phyloP scores from a whole-genome alignment of 495 filamentous ascomycete genomes.

The Saxispiralis lemnorum region DNA sequence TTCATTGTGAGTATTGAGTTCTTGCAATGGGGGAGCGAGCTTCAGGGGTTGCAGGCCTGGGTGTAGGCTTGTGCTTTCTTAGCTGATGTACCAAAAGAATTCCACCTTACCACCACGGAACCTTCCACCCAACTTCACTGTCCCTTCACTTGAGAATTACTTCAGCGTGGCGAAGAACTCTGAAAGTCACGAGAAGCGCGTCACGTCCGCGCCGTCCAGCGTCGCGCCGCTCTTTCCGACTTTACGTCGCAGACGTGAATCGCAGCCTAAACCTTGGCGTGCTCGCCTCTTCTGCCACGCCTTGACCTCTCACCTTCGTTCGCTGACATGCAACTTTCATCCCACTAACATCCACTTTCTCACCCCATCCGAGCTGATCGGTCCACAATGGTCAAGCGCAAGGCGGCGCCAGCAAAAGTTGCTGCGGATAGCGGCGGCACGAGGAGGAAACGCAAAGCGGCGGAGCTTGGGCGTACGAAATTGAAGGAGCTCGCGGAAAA shows the following conservation, averaged over 20 bases:
- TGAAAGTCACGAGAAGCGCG: too few relatives aligned
- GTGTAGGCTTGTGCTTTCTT: neutral
- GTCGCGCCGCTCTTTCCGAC: too few relatives aligned
- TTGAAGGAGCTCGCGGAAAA: neutral
- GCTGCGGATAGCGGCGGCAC: neutral
- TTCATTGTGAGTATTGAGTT: neutral
- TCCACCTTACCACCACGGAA: too few relatives aligned
- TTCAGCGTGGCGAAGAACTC: too few relatives aligned
- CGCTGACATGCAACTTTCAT: neutral
- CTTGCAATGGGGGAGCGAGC: neutral
- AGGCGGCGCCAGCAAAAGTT: neutral
- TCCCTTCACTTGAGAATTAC: too few relatives aligned
- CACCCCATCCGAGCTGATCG: neutral
- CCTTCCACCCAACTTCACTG: too few relatives aligned
- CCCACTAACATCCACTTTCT: neutral
- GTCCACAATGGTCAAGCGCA: neutral
- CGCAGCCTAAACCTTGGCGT: neutral
- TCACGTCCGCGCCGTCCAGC: too few relatives aligned
- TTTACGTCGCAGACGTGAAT: too few relatives aligned
- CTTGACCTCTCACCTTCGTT: neutral
- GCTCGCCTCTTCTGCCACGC: neutral
- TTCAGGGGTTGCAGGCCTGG: neutral
- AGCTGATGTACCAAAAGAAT: conserved; percentile 2
- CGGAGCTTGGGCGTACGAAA: neutral
- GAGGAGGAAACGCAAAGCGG: conserved; percentile 2